Conservation (phyloP, 192 early-diverging fungal genomes). For the Podila clonocystis region DNA sequence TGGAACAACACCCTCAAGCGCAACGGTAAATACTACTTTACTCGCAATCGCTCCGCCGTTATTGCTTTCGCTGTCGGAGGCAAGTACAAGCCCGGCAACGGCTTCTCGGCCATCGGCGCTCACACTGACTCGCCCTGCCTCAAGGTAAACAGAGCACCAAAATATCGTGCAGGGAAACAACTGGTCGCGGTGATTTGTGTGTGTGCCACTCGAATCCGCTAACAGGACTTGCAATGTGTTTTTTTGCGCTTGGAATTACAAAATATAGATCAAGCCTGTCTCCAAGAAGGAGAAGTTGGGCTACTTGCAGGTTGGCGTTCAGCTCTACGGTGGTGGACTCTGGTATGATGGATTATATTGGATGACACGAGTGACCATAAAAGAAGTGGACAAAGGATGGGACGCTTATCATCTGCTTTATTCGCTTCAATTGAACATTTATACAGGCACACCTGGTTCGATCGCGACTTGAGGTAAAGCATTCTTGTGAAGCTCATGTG, state of each 20-base stretch:
- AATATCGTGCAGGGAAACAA: background rate
- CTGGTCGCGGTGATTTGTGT: background rate
- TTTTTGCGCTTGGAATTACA: no score
- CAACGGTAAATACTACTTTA: slow-evolving; percentile 96
- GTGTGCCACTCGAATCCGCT: background rate
- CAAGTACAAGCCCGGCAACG: slow-evolving; percentile 83
- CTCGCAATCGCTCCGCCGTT: slow-evolving; percentile 87
- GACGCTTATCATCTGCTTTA: no score
- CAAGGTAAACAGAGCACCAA: slow-evolving; percentile 64
- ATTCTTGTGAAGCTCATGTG: background rate
- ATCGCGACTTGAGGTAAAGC: slow-evolving; percentile 86
- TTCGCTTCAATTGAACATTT: no score
- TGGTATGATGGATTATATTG: slow-evolving; percentile 59
- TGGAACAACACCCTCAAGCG: slow-evolving; percentile 78
- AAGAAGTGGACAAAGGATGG: no score
- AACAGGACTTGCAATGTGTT: background rate
- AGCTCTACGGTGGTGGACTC: slow-evolving; percentile 96
- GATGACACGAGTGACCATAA: no score
- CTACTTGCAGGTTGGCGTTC: slow-evolving; percentile 92
- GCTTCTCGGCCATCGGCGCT: slow-evolving; percentile 91
- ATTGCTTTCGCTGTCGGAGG: slow-evolving; percentile 96
- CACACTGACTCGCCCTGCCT: slow-evolving; percentile 98
- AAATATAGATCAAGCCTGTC: slow-evolving; percentile 85
- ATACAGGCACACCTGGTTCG: slow-evolving; percentile 97
- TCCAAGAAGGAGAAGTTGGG: slow-evolving; percentile 90